Base-by-base conservation (phyloP, 352 stramenopile species). In the Pythium aquatile region DNA sequence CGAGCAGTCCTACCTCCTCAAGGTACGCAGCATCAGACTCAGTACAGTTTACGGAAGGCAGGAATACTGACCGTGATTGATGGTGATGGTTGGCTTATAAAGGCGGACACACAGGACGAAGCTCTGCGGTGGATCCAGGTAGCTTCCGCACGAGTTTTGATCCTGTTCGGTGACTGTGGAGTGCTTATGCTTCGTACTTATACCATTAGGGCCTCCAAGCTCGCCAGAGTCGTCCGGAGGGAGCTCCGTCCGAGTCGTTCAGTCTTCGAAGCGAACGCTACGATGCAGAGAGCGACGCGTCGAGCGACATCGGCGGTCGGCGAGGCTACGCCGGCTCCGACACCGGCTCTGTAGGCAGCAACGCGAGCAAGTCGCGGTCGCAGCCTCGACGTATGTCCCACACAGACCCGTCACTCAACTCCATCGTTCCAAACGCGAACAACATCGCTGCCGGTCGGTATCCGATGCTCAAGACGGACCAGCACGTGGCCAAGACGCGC, bases 1-100 rank as follows among this genome's bases (percentile, higher is more conserved):
- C 62, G 86, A 95, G 37, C 86, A 95, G 70, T 93, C 84, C 35
- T 95, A 95, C 63, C 62, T 95, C 20, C 80, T 95, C 56, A 91
- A 90, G 67, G 78, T 87, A 53, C 37, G 58, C 8, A 46, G 14
- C 54, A 16, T 6, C 1, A 17, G 32, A 66, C 39, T 61, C 1
- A 65, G 32, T 9, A 9, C 32, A 9, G 5, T 35, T 5, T 35
- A 35, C 5, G 32, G 32, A 35, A 35, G 5, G 32, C 8, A 9
- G 32, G 32, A 24, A 24, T 24, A 24, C 20, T 24, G 20, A 24
- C 20, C 20, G 1, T 30, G 20, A 16, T 14, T 39, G 32, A 51
- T 28, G 5, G 3, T 42, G 8, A 24, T 37, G 11, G 26, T 3
- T 61, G 37, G 42, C 13, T 20, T 20, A 32, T 5, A 29, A 57